Evolutionary conservation across 1,139 yeast genomes (phyloP), one percentile per base, ranked within the genome.

Genomic region (Geotrichum restrictum): DNA sequence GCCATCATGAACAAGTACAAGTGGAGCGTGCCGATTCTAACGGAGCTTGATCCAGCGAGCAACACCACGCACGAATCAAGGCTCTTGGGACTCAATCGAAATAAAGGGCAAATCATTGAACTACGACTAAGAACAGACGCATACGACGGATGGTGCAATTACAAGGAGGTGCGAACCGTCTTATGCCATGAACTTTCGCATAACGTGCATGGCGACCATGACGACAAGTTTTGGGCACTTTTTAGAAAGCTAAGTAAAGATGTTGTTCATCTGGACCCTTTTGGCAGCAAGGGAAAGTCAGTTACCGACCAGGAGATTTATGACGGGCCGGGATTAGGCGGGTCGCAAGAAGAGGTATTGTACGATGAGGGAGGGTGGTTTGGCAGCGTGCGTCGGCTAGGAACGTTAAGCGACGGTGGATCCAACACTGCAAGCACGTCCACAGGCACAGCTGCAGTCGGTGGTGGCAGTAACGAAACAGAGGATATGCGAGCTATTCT

Each of bases 121-220:
- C 62, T 72, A 43, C 64, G 76, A 10, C 60, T 72, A 10, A 60
- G 76, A 31, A 72, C 74, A 2, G 75, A 72, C 54, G 65, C 61
- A 44, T 69, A 71, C 53, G 66, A 67, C 27, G 76, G 75, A 5
- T 72, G 67, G 60, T 60, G 74, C 45, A 61, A 64, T 48, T 72
- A 70, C 55, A 62, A 61, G 44, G 67, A 66, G 39, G 64, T 72
- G 29, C 58, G 69, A 41, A 66, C 63, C 45, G 72, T 70, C 8
- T 60, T 72, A 29, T 68, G 74, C 55, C 76, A 72, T 53, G 76
- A 72, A 55, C 62, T 72, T 22, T 65, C 75, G 7, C 76, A 72
- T 53, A 72, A 71, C 52, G 68, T 64, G 11, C 62, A 64, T 50
- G 57, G 62, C 3, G 73, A 69, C 14, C 76, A 72, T 56, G 69